phyloP scores from a whole-genome alignment of 2,329 filamentous ascomycete species.

The Phialophora chinensis region DNA sequence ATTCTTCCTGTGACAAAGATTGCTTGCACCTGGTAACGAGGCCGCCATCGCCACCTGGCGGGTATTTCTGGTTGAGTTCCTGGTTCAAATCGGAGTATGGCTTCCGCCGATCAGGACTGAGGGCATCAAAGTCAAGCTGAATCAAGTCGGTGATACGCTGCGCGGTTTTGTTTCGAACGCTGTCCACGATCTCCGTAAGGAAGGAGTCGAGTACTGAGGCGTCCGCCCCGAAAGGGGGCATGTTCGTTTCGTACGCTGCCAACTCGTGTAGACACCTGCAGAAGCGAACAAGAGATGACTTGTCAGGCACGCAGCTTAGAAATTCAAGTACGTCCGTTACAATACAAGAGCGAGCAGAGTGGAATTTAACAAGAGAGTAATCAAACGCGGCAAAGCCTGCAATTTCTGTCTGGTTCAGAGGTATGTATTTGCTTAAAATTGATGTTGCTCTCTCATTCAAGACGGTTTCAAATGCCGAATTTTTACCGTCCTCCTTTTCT shows the following conservation, averaged over 20 bases:
- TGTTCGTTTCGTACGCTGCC: conserved; percentile 4
- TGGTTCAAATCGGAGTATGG: conserved; percentile 37
- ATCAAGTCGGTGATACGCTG: conserved; percentile 37
- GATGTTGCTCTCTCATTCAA: not conserved
- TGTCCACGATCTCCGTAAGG: conserved; percentile 34
- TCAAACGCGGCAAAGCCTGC: not conserved
- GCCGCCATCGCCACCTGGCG: conserved; percentile 32
- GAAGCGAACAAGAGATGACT: not conserved
- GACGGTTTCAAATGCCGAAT: not conserved
- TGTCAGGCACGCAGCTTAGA: too few relatives aligned
- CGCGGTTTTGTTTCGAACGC: conserved; percentile 34
- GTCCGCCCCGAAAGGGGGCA: conserved; percentile 26
- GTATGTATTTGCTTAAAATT: not conserved
- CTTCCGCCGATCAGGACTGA: conserved; percentile 34
- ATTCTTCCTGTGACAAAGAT: conserved; percentile 34
- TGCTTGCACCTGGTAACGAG: conserved; percentile 35
- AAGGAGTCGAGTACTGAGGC: conserved; percentile 34
- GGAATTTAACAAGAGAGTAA: not conserved
- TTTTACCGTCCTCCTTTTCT: not conserved
- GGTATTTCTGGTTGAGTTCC: conserved; percentile 36
- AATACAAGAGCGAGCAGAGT: not conserved
- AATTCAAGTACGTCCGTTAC: not conserved
- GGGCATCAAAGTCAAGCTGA: conserved; percentile 38
- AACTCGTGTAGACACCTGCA: not conserved
- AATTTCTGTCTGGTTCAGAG: not conserved